Percentiles rank a stretch among this genome's conserved stretches.
Conservation (phyloP, 805 yeast species). For the Citeromyces matritensis region DNA sequence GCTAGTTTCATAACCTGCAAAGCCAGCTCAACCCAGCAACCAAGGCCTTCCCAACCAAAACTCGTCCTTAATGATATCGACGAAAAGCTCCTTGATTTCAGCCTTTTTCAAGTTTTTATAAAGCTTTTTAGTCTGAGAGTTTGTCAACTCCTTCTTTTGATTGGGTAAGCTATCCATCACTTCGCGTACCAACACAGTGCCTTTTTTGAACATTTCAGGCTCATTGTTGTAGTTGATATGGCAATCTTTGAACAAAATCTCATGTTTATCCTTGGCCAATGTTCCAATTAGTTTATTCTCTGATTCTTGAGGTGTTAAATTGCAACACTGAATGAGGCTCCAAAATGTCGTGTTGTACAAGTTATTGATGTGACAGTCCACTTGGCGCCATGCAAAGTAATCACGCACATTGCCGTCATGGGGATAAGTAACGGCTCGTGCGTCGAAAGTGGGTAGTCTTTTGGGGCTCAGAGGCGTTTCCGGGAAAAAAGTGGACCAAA, state of each 20-base stretch:
- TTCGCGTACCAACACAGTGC: slow-evolving; percentile 49
- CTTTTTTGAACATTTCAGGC: slow-evolving; percentile 78
- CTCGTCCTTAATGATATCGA: slow-evolving; percentile 46
- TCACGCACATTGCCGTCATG: slow-evolving; percentile 45
- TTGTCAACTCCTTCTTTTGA: slow-evolving; percentile 8
- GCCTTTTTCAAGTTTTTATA: slow-evolving; percentile 34
- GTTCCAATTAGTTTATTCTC: slow-evolving; percentile 71
- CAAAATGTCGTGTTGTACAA: slow-evolving; percentile 89
- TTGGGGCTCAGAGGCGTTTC: slow-evolving; percentile 27
- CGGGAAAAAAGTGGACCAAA: slow-evolving; percentile 52
- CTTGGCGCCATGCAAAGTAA: slow-evolving; percentile 90
- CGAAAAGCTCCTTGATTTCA: slow-evolving; percentile 27
- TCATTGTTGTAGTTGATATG: slow-evolving; percentile 86
- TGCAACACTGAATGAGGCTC: slow-evolving; percentile 62
- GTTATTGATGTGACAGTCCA: slow-evolving; percentile 91
- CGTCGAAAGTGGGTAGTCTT: slow-evolving; percentile 78
- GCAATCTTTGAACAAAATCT: slow-evolving; percentile 62
- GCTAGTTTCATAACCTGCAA: no score
- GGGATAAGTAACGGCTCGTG: slow-evolving; percentile 82
- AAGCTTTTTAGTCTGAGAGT: slow-evolving; percentile 33
- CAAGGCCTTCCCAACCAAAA: slow-evolving; percentile 44
- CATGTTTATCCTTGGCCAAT: slow-evolving; percentile 73
- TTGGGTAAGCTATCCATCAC: slow-evolving; percentile 3
- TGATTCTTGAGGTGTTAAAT: slow-evolving; percentile 63
- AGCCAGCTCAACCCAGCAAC: slow-evolving; percentile 6